phyloP scores from a whole-genome alignment of 495 filamentous ascomycete genomes.

The Xylaria scruposa region DNA sequence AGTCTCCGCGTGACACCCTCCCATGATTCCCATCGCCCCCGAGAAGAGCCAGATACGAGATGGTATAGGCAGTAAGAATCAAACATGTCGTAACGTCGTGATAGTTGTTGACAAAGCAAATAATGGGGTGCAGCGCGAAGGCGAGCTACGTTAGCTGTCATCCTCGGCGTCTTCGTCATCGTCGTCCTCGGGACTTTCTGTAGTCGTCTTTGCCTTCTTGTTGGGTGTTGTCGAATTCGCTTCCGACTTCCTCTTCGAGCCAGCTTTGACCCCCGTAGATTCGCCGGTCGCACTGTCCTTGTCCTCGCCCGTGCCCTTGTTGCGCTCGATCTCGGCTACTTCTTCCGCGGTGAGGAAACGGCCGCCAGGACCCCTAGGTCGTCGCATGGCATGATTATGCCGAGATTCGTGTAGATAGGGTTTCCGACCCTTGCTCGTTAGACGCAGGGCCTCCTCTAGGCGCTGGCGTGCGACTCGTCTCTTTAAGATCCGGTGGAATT shows the following conservation, averaged over 20 bases:
- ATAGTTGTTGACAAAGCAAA: slow-evolving; percentile 41
- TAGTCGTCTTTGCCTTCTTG: slow-evolving; percentile 62
- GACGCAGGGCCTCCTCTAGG: slow-evolving; percentile 85
- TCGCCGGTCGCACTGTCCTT: slow-evolving; percentile 43
- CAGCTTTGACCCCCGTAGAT: slow-evolving; percentile 48
- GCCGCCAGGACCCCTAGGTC: slow-evolving; percentile 93
- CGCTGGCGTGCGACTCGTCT: slow-evolving; percentile 90
- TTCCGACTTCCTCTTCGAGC: slow-evolving; percentile 53
- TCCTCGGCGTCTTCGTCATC: slow-evolving; percentile 60
- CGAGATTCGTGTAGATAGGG: slow-evolving; percentile 98
- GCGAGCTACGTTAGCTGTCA: slow-evolving; percentile 42
- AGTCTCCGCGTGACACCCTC: slow-evolving; percentile 39
- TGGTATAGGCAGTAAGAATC: slow-evolving; percentile 41
- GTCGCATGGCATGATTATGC: slow-evolving; percentile 98
- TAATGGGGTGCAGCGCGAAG: slow-evolving; percentile 18
- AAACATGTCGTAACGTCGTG: slow-evolving; percentile 44
- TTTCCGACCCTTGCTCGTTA: slow-evolving; percentile 94
- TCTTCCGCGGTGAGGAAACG: slow-evolving; percentile 98
- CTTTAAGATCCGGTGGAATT: slow-evolving; percentile 97
- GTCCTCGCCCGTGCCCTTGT: slow-evolving; percentile 49
- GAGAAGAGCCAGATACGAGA: slow-evolving; percentile 36
- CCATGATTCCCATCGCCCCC: slow-evolving; percentile 42
- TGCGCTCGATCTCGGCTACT: slow-evolving; percentile 85
- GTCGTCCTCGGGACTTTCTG: slow-evolving; percentile 55
- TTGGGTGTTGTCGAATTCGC: slow-evolving; percentile 51